Evolutionary conservation across 1,139 yeast genomes (phyloP), one percentile per base, ranked within the genome.

Genomic region (Arxiozyma telluris): DNA sequence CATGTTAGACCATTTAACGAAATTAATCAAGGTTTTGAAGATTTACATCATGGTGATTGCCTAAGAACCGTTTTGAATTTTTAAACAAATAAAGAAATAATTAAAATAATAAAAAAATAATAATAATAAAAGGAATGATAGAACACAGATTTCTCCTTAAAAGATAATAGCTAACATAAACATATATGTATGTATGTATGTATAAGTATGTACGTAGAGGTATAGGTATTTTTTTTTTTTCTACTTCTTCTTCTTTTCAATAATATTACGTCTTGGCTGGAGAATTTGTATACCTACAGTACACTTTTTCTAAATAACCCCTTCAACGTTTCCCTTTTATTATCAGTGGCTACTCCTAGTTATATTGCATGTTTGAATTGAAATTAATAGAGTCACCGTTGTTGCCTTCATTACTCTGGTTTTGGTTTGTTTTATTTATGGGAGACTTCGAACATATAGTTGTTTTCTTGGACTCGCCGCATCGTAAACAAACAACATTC

Each of bases 1-100:
- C 96, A 90, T 77, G 83, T 87, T 74, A 91, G 84, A 70, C 75
- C 82, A 47, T 81, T 93, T 70, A 80, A 76, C 39, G 80, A 84
- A 54, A 90, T 93, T 72, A 91, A 91, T 76, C 71, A 78, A 57
- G 98, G 97, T 41, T 91, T 94, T 71, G 94, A 89, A 53, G 96
- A 90, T 71, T 87, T 93, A 91, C 96, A 93, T 73, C 76, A 81
- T 56, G 98, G 98, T 68, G 85, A 82, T 66, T 89, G 96, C 76
- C 83, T 93, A 71, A 87, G 98, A 76, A 95, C 97, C 44, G 97
- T 93, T 59, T 75, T 88, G 59, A 52, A 51, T 41, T 53, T 54
- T 47, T 54, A 51, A 47, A 25, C 17, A 34, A 23, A n/a, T 1
- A 30, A 2, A 11, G 34, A 30, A 30, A n/a, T n/a, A n/a, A n/a